Conservation (phyloP, 345 rosid genomes). For the Gossypium bickii region DNA sequence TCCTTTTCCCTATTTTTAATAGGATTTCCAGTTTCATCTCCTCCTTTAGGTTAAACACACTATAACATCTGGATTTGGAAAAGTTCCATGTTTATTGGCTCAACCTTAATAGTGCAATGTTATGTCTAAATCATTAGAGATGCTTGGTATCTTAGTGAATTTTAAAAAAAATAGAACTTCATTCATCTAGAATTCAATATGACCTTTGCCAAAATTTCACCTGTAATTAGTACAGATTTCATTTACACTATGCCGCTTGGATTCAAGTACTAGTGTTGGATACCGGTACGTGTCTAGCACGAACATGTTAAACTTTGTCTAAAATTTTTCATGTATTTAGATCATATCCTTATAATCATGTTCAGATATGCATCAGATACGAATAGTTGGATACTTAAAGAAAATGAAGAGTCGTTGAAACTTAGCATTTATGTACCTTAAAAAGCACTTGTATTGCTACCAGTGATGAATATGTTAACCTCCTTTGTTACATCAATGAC, state of each 20-base stretch:
- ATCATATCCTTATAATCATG: neutral
- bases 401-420: neutral
- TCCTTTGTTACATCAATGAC: constrained; percentile 20
- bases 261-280: neutral
- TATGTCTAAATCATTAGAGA: neutral
- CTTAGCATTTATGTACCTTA: neutral
- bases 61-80: neutral
- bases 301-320: neutral
- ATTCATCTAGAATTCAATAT: neutral
- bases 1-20: neutral
- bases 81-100: neutral
- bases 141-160: neutral
- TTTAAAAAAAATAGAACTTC: neutral
- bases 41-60: too few species aligned
- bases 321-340: neutral
- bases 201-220: neutral
- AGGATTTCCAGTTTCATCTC: neutral
- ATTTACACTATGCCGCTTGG: neutral
- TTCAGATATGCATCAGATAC: neutral
- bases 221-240: neutral
- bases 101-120: neutral
- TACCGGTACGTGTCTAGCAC: neutral
- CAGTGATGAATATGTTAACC: constrained; percentile 11
- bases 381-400: neutral
- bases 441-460: neutral